Evolutionary conservation across 192 early-diverging fungal genomes (phyloP), one percentile per base, ranked within the genome.

Genomic region (Backusella liffmaniae): DNA sequence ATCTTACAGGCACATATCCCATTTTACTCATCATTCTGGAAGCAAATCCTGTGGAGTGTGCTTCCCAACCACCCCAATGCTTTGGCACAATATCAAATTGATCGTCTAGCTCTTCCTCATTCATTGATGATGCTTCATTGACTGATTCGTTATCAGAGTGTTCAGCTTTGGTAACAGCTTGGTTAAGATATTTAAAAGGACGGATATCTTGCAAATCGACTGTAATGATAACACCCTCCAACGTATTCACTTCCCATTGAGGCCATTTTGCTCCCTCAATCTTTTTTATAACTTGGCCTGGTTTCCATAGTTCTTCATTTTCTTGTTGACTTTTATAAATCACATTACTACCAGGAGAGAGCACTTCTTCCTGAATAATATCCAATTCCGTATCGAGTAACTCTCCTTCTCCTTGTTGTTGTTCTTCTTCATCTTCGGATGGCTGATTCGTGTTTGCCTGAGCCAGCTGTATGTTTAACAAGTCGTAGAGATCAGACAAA

Each of bases 41-140:
- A 94, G 95, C 95, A 87, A 72, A 9, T 68, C 82, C 10, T 72
- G 89, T 70, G 90, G 32, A 92, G 92, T 36, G 96, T 93, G 94
- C 90, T 96, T 74, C 82, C 92, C 73, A 74, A 3, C 41, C 7
- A 15, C 73, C 73, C 56, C 56, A 74, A n/a, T 26, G 18, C 2
- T 44, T 71, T 7, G 66, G 29, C 2, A 36, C 29, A 35, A 30
- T 18, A n/a, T 32, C 32, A n/a, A 67, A 10, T 2, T 67, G 15
- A 5, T 35, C 66, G 16, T 32, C 16, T 15, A 35, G 6, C 5
- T 67, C 66, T 36, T 67, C 35, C 9, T 35, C 66, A 29, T 13
- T 12, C 15, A 66, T 36, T n/a, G 35, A 36, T 32, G 29, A 32
- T 36, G 35, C 0, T 36, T 67, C 66, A 15, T 7, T 21, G 35